A percentile compares a stretch with the other conserved stretches of the same genome.
phyloP scores from a whole-genome alignment of 352 stramenopile species.

The Blastocystis sp. region DNA sequence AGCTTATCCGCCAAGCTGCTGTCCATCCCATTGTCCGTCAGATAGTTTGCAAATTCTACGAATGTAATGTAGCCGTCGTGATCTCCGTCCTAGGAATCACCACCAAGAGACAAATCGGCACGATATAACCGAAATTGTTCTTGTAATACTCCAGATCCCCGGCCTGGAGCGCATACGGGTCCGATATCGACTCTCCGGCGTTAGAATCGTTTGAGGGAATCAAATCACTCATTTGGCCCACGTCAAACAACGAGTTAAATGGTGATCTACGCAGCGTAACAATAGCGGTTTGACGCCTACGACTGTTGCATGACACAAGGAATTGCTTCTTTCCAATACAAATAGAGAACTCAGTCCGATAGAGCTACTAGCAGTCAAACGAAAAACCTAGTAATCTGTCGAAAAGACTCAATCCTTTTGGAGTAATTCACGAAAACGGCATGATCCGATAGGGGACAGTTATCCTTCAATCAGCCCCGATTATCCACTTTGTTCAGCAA shows the following conservation, averaged over 20 bases:
- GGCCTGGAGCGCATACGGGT: conserved; percentile 15
- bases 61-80: conserved; percentile 49
- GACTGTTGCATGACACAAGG: neutral
- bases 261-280: neutral
- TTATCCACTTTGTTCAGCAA: neutral
- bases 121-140: conserved; percentile 32
- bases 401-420: neutral
- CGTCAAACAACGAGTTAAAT: neutral
- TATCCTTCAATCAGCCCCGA: neutral
- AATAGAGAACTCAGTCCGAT: neutral
- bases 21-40: conserved; percentile 3
- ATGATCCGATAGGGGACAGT: neutral
- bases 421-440: neutral
- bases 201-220: neutral
- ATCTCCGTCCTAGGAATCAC: conserved; percentile 44
- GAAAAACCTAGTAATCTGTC: neutral
- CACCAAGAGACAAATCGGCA: neutral
- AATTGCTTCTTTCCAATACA: neutral
- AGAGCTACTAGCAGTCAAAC: neutral
- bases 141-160: conserved; percentile 12
- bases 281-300: neutral
- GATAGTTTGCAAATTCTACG: conserved; percentile 24
- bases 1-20: neutral
- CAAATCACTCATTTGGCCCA: neutral
- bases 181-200: neutral